phyloP scores from a whole-genome alignment of 2,329 filamentous ascomycete genomes.

The Alternaria brassicicola region DNA sequence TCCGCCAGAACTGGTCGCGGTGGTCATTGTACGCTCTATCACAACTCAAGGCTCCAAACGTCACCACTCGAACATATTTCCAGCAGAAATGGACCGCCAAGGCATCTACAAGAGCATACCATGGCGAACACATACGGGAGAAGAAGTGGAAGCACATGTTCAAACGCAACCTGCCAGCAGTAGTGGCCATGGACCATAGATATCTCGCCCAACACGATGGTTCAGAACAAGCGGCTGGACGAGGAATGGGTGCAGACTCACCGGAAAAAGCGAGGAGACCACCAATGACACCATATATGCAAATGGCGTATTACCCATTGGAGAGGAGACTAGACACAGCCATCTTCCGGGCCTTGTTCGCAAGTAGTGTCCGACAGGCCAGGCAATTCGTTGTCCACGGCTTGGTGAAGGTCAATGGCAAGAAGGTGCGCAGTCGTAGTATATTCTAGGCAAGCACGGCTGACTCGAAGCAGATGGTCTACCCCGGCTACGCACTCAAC shows the following conservation, averaged over 20 bases:
- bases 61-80: constrained; percentile 72
- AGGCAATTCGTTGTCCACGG: constrained; percentile 94
- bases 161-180: constrained; percentile 76
- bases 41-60: constrained; percentile 56
- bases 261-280: constrained; percentile 25
- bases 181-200: constrained; percentile 80
- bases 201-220: constrained; percentile 85
- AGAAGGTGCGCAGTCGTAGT: constrained; percentile 67
- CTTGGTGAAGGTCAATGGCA: constrained; percentile 92
- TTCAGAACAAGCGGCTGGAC: constrained; percentile 78
- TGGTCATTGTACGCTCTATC: constrained; percentile 92
- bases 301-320: constrained; percentile 91
- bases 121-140: constrained; percentile 93
- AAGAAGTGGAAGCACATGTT: constrained; percentile 96
- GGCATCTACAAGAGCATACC: constrained; percentile 80
- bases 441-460: background rate
- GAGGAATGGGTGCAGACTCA: constrained; percentile 70
- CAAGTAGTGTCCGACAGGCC: constrained; percentile 89
- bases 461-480: constrained; percentile 70
- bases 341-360: constrained; percentile 90
- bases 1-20: constrained; percentile 97
- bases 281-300: constrained; percentile 82
- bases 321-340: constrained; percentile 94
- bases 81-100: constrained; percentile 98
- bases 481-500: constrained; percentile 92